A percentile compares a stretch with the other conserved stretches of the same genome.
These are phyloP conservation scores for Acanthamoeba castellanii DNA, from an alignment of 208 protist genomes.

Conservation along the genomic window DNA sequence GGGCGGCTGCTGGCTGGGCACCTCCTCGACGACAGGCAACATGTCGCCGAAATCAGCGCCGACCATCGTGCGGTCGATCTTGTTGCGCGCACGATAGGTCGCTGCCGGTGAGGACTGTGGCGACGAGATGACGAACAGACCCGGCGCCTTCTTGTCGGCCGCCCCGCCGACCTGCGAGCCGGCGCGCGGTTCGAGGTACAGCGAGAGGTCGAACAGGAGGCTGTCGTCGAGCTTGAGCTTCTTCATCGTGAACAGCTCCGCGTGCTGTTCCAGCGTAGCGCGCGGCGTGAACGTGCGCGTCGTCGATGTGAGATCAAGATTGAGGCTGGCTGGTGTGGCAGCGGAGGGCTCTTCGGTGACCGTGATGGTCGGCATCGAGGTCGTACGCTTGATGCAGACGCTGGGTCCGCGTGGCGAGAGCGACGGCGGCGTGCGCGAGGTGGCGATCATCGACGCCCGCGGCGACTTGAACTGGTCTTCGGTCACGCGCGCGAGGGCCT, in stretches of 20 bases:
- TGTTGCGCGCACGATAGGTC: constrained; percentile 6
- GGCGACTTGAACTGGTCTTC: neutral
- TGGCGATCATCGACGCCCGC: neutral
- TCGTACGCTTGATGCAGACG: neutral
- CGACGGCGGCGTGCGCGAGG: neutral
- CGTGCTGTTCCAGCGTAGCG: neutral
- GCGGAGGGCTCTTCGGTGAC: neutral
- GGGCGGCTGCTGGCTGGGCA: neutral
- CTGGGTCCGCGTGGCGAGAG: neutral
- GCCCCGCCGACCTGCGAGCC: neutral
- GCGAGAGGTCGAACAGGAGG: constrained; percentile 49
- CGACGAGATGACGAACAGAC: constrained; percentile 54
- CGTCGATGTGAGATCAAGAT: neutral
- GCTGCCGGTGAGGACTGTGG: neutral
- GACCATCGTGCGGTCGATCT: neutral
- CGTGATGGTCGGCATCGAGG: neutral
- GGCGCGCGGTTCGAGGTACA: constrained; percentile 4
- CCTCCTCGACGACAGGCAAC: neutral
- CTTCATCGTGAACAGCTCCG: constrained; percentile 59
- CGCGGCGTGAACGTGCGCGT: neutral
- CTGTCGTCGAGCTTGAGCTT: constrained; percentile 56
- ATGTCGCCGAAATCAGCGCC: neutral
- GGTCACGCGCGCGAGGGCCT: neutral
- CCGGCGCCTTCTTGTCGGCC: neutral
- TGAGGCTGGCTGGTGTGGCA: neutral